These are phyloP conservation scores for Voacanga thouarsii DNA, from an alignment of 257 asterid genomes.

Conservation along the genomic window DNA sequence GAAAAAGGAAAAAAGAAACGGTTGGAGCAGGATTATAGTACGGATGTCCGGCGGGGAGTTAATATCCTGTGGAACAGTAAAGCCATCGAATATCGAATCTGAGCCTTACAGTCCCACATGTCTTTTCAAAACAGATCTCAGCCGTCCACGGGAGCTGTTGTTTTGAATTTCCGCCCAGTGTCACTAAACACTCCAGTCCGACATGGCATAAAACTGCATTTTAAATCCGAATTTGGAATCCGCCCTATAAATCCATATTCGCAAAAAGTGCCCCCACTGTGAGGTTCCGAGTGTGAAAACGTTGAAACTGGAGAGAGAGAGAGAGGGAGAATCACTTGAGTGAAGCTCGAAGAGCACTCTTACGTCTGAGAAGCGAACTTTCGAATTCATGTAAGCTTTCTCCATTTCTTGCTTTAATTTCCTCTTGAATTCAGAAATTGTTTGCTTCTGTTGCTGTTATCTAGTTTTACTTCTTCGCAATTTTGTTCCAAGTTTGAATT, in stretches of 20 bases:
- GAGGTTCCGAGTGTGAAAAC: slow-evolving; percentile 25
- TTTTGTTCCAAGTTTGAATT: neutral
- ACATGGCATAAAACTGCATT: slow-evolving; percentile 57
- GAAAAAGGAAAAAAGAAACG: neutral
- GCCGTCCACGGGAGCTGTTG: slow-evolving; percentile 26
- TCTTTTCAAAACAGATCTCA: slow-evolving; percentile 13
- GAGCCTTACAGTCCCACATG: neutral
- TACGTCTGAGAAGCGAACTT: slow-evolving; percentile 15
- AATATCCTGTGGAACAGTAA: neutral
- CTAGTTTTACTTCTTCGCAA: neutral
- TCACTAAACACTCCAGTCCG: slow-evolving; percentile 30
- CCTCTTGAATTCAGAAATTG: neutral
- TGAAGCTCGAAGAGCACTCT: slow-evolving; percentile 20
- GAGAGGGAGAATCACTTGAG: slow-evolving; percentile 8
- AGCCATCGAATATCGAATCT: neutral
- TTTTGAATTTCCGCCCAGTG: slow-evolving; percentile 45
- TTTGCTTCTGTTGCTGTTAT: neutral
- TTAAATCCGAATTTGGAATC: slow-evolving; percentile 82
- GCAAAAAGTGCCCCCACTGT: slow-evolving; percentile 16
- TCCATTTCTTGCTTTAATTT: neutral
- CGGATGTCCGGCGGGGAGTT: neutral
- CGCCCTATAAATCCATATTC: slow-evolving; percentile 40
- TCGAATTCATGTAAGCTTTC: slow-evolving; percentile 33
- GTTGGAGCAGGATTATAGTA: neutral
- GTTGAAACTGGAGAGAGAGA: slow-evolving; percentile 25